Evolutionary conservation across 2,329 filamentous ascomycete species (phyloP).

Genomic region (Thelonectria rubi): DNA sequence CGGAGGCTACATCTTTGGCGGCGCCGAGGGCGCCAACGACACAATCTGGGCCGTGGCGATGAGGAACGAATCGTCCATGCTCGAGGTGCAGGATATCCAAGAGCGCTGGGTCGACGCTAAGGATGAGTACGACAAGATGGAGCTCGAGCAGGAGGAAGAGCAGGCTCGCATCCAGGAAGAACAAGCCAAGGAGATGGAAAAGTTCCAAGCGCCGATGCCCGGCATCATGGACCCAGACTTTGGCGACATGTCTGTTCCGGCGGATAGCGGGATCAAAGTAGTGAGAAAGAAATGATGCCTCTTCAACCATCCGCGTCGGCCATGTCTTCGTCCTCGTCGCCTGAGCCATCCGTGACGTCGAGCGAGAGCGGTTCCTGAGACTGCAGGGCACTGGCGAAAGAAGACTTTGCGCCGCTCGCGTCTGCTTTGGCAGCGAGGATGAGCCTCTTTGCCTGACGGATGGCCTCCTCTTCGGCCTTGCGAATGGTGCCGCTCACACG

Average conservation of each 20-base stretch:
- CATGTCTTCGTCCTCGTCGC: conserved; percentile 58
- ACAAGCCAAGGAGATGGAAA: conserved; percentile 50
- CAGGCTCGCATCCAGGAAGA: conserved; percentile 65
- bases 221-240: conserved; percentile 56
- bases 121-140: conserved; percentile 84
- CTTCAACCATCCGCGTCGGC: conserved; percentile 55
- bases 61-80: conserved; percentile 75
- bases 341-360: conserved; percentile 55
- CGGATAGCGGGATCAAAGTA: conserved; percentile 75
- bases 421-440: conserved; percentile 71
- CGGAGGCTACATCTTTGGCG: conserved; percentile 90
- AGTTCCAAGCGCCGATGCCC: conserved; percentile 37
- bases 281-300: conserved; percentile 69
- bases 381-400: conserved; percentile 31
- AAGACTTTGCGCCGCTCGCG: conserved; percentile 29
- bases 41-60: conserved; percentile 98
- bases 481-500: conserved; percentile 92
- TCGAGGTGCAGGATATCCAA: conserved; percentile 90
- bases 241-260: conserved; percentile 60
- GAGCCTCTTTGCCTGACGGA: conserved; percentile 76
- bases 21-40: conserved; percentile 91
- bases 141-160: conserved; percentile 78
- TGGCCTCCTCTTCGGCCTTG: conserved; percentile 90
- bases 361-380: conserved; percentile 50
- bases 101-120: conserved; percentile 95